phyloP scores from a whole-genome alignment of 306 rosid species.

The Macrotyloma uniflorum region DNA sequence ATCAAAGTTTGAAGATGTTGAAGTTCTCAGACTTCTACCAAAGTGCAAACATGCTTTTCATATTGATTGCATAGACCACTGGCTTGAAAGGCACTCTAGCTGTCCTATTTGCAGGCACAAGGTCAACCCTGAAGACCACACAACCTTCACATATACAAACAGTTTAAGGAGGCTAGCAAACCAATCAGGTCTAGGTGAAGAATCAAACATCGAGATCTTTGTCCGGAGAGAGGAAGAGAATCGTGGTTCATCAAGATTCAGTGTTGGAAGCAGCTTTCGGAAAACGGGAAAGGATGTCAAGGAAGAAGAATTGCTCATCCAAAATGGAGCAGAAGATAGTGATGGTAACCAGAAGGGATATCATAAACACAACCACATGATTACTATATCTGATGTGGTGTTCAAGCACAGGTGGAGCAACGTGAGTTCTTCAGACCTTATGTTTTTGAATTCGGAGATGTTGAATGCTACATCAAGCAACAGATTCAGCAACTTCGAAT shows the following conservation, averaged over 20 bases:
- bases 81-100: conserved; percentile 92
- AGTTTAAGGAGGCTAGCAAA: conserved; percentile 65
- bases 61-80: conserved; percentile 79
- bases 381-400: conserved; percentile 73
- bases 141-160: conserved; percentile 56
- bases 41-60: conserved; percentile 96
- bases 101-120: conserved; percentile 89
- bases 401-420: conserved; percentile 89
- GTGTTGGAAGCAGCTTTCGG: conserved; percentile 87
- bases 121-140: conserved; percentile 67
- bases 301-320: conserved; percentile 61
- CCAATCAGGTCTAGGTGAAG: conserved; percentile 57
- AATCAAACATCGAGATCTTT: conserved; percentile 75
- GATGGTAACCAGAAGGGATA: conserved; percentile 42
- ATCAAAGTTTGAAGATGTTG: conserved; percentile 83
- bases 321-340: conserved; percentile 25
- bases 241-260: conserved; percentile 72
- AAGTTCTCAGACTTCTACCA: conserved; percentile 77
- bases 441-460: conserved; percentile 85
- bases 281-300: conserved; percentile 46
- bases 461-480: conserved; percentile 60
- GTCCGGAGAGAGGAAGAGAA: conserved; percentile 82
- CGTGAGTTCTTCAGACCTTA: conserved; percentile 83
- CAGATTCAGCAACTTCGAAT: conserved; percentile 56
- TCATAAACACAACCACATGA: conserved; percentile 78